A percentile compares a stretch with the other conserved stretches of the same genome.
Conservation (phyloP, 2,329 filamentous ascomycete genomes). For the Tolypocladium inflatum region DNA sequence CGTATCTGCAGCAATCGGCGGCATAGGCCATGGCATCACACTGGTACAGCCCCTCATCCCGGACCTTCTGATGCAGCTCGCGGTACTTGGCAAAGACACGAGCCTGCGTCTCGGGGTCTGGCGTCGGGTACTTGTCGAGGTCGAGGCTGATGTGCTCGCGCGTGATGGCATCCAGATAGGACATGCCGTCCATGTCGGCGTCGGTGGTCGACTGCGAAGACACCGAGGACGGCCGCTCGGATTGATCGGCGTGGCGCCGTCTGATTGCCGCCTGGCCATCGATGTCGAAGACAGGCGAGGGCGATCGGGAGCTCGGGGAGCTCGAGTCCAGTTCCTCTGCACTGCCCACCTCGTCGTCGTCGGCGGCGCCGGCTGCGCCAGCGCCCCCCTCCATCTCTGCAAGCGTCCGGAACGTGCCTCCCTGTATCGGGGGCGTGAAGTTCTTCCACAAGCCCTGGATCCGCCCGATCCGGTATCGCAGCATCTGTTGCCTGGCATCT, state of each 20-base stretch:
- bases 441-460: slow-evolving; percentile 79
- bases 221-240: neutral
- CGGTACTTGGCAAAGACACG: slow-evolving; percentile 74
- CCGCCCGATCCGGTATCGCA: slow-evolving; percentile 71
- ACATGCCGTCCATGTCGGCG: slow-evolving; percentile 34
- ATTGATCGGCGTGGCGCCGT: slow-evolving; percentile 12
- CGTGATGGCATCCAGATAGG: slow-evolving; percentile 62
- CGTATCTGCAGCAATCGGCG: slow-evolving; percentile 65
- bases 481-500: slow-evolving; percentile 68
- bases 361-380: slow-evolving; percentile 6
- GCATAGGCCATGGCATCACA: slow-evolving; percentile 78
- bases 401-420: slow-evolving; percentile 59
- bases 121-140: slow-evolving; percentile 67
- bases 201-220: slow-evolving; percentile 47
- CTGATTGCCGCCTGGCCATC: slow-evolving; percentile 14
- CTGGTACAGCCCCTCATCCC: slow-evolving; percentile 66
- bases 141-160: slow-evolving; percentile 66
- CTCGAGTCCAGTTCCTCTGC: slow-evolving; percentile 25
- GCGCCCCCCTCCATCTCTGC: slow-evolving; percentile 27
- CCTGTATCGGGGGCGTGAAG: slow-evolving; percentile 85
- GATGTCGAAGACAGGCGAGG: slow-evolving; percentile 40
- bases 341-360: slow-evolving; percentile 6
- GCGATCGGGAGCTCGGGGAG: slow-evolving; percentile 41
- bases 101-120: slow-evolving; percentile 65
- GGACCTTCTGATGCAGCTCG: slow-evolving; percentile 61